These are phyloP conservation scores for Macaranga tanarius DNA, from an alignment of 441 rosid genomes.

Conservation along the genomic window DNA sequence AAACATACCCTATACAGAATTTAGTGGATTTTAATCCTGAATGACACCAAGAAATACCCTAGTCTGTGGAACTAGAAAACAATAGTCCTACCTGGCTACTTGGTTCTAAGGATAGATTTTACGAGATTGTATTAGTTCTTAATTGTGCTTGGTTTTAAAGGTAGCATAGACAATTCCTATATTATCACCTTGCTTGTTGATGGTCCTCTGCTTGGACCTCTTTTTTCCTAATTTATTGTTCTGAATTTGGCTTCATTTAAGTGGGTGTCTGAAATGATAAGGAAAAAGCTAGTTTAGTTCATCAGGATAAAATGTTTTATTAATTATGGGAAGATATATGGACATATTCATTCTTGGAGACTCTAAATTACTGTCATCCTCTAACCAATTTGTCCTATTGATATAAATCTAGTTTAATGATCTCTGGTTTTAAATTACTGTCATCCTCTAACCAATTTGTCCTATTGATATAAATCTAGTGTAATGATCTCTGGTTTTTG, in stretches of 20 bases:
- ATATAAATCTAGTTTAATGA: background rate
- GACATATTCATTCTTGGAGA: background rate
- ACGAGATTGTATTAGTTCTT: background rate
- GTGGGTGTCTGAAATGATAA: background rate
- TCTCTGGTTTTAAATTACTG: background rate
- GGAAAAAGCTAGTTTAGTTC: background rate
- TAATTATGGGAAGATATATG: background rate
- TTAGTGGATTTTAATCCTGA: too few relatives aligned
- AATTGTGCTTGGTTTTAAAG: too few relatives aligned
- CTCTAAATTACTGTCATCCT: too few relatives aligned
- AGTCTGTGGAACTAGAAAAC: too few relatives aligned
- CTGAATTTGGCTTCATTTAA: background rate
- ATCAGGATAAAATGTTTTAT: background rate
- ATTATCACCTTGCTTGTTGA: background rate
- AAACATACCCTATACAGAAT: too few relatives aligned
- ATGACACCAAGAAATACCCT: too few relatives aligned
- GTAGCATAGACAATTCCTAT: too few relatives aligned
- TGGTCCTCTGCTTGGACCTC: background rate
- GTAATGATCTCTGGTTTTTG: conserved; percentile 3
- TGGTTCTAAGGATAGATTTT: background rate
- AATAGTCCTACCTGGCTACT: background rate
- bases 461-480: background rate
- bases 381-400: background rate
- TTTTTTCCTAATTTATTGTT: background rate
- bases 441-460: background rate